Percentiles rank a stretch among this genome's conserved stretches.
These are phyloP conservation scores for Ajuga reptans DNA, from an alignment of 305 asterid genomes.

Conservation along the genomic window DNA sequence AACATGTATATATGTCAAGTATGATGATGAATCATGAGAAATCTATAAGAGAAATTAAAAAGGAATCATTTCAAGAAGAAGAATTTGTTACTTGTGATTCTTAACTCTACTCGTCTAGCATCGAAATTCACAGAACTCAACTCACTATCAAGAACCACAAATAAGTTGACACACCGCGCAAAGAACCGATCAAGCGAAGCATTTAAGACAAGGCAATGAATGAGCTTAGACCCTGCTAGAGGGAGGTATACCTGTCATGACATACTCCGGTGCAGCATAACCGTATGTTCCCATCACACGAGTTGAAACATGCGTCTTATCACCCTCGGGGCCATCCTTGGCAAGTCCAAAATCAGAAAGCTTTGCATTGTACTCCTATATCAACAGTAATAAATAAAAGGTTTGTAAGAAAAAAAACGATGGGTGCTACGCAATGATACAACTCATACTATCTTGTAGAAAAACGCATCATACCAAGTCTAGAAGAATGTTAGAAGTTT, in stretches of 20 bases:
- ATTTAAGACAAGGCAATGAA: not conserved
- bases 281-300: conserved; percentile 90
- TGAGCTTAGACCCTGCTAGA: not conserved
- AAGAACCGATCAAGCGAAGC: not conserved
- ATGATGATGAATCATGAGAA: not conserved
- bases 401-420: conserved; percentile 9
- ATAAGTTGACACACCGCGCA: too few relatives aligned
- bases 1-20: not conserved
- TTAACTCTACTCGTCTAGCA: too few relatives aligned
- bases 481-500: conserved; percentile 64
- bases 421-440: not conserved
- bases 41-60: not conserved
- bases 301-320: conserved; percentile 78
- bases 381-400: not conserved
- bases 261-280: conserved; percentile 86
- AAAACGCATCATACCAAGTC: conserved; percentile 49
- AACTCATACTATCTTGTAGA: not conserved
- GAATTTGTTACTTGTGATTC: not conserved
- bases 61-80: not conserved
- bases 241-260: conserved; percentile 58
- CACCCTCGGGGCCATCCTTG: conserved; percentile 83
- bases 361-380: conserved; percentile 73
- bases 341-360: conserved; percentile 94
- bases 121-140: too few relatives aligned
- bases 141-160: too few relatives aligned